Conservation (phyloP, 441 rosid species). For the Eruca vesicaria region DNA sequence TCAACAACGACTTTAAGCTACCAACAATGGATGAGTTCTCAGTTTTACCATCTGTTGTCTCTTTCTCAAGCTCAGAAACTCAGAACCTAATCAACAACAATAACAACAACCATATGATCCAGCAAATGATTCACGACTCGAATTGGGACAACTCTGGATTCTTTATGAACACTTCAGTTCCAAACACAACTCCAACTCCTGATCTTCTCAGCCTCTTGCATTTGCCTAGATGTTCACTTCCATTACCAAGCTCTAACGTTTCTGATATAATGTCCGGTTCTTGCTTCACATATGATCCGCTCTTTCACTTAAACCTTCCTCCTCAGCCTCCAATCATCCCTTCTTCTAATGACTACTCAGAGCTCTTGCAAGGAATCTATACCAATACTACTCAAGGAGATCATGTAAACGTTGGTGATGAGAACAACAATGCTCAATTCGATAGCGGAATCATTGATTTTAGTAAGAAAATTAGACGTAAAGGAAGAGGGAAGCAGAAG, state of each 20-base stretch:
- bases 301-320: conserved; percentile 58
- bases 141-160: conserved; percentile 33
- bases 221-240: conserved; percentile 47
- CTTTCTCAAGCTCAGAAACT: conserved; percentile 30
- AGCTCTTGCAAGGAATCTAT: conserved; percentile 37
- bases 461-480: conserved; percentile 47
- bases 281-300: conserved; percentile 58
- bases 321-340: conserved; percentile 65
- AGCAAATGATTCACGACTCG: conserved; percentile 34
- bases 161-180: conserved; percentile 31
- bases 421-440: conserved; percentile 37
- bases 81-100: conserved; percentile 17
- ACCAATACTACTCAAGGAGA: conserved; percentile 28
- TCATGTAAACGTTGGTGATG: conserved; percentile 28
- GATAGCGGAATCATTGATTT: conserved; percentile 65
- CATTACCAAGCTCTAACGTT: conserved; percentile 39
- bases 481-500: conserved; percentile 46
- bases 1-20: conserved; percentile 35
- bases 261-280: conserved; percentile 35
- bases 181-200: conserved; percentile 40
- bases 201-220: conserved; percentile 74
- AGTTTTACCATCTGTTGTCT: conserved; percentile 22
- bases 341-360: conserved; percentile 21
- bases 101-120: conserved; percentile 41
- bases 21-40: conserved; percentile 43